Evolutionary conservation across 129 eudicot species (phyloP).

Genomic region (Lactuca saligna): DNA sequence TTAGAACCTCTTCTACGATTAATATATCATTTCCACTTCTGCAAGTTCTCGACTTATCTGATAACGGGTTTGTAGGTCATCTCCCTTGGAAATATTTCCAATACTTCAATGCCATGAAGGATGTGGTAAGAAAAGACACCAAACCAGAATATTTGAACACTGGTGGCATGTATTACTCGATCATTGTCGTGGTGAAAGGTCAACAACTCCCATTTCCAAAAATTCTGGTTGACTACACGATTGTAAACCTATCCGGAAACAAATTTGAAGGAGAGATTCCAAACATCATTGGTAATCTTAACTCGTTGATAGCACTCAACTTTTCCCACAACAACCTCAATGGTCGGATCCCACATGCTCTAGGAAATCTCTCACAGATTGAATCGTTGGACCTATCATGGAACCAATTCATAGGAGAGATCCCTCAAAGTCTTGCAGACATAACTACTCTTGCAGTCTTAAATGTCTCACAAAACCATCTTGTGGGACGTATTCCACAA

Average conservation of each 20-base stretch:
- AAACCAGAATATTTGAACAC: neutral
- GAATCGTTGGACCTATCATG: slow-evolving; percentile 43
- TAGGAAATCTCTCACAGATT: slow-evolving; percentile 31
- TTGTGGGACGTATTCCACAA: slow-evolving; percentile 22
- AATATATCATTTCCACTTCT: slow-evolving; percentile 22
- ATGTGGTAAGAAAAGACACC: neutral
- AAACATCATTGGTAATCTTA: slow-evolving; percentile 21
- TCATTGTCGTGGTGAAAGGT: slow-evolving; percentile 19
- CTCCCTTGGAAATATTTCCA: slow-evolving; percentile 21
- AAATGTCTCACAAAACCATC: slow-evolving; percentile 39
- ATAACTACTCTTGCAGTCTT: slow-evolving; percentile 27
- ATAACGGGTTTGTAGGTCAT: slow-evolving; percentile 32
- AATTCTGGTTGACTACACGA: slow-evolving; percentile 11
- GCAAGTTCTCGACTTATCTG: slow-evolving; percentile 39
- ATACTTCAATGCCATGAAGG: slow-evolving; percentile 35
- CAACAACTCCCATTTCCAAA: neutral
- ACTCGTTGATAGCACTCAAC: slow-evolving; percentile 17
- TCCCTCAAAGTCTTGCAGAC: slow-evolving; percentile 21
- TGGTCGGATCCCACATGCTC: slow-evolving; percentile 35
- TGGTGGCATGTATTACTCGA: neutral
- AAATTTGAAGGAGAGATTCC: slow-evolving; percentile 26
- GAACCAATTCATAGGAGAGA: slow-evolving; percentile 36
- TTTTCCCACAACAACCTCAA: slow-evolving; percentile 37
- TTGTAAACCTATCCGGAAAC: slow-evolving; percentile 18
- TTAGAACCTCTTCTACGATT: neutral